Percentiles rank a stretch among this genome's conserved stretches.
Conservation (phyloP, 306 rosid genomes). For the Castanea crenata region DNA sequence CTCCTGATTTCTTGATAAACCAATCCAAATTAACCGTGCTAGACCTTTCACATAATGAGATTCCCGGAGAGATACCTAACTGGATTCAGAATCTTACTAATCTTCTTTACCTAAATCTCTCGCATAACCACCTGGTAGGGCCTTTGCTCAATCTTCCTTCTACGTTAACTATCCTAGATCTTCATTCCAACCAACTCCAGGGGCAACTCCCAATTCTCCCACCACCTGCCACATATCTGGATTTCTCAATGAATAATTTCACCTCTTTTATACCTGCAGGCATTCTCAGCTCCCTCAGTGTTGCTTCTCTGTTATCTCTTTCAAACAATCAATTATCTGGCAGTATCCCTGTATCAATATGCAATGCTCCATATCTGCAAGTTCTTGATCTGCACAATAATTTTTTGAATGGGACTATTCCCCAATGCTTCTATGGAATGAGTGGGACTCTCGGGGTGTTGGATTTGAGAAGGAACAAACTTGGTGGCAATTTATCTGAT, state of each 20-base stretch:
- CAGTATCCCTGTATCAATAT: background rate
- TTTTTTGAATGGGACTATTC: conserved; percentile 16
- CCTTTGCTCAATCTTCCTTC: background rate
- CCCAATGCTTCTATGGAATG: conserved; percentile 16
- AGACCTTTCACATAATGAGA: background rate
- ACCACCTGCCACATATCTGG: background rate
- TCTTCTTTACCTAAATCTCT: background rate
- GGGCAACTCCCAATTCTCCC: conserved; percentile 29
- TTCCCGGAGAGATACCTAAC: background rate
- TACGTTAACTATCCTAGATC: conserved; percentile 3
- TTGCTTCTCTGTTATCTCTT: background rate
- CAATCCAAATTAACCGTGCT: background rate
- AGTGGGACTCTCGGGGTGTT: background rate
- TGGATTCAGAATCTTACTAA: fast-evolving
- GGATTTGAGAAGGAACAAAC: background rate
- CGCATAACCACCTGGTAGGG: background rate
- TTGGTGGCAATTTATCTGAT: background rate
- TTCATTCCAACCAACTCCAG: conserved; percentile 33
- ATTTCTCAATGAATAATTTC: conserved; percentile 39
- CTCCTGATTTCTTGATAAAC: background rate
- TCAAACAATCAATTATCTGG: conserved; percentile 16
- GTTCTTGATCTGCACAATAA: conserved; percentile 18
- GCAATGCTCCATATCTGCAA: background rate
- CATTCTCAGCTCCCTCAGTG: background rate
- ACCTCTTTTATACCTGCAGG: background rate